Evolutionary conservation across 108 stramenopile genomes (phyloP), one percentile per base, ranked within the genome.

Genomic region (Conticribra weissflogii): DNA sequence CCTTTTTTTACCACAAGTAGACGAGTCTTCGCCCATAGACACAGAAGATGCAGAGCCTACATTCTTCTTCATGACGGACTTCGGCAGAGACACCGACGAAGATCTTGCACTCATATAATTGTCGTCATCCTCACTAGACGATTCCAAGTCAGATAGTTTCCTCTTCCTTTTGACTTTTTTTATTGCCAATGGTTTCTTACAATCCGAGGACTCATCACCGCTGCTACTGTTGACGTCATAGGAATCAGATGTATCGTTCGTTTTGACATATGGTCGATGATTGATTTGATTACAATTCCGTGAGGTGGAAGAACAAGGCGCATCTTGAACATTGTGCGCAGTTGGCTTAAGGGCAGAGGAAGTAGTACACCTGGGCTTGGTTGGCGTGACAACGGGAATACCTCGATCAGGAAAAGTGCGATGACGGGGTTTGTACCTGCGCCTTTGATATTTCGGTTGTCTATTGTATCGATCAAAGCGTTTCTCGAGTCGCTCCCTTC

Each of bases 51-150:
- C 3, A 9, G 45, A n/a, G n/a, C n/a, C n/a, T n/a, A n/a, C n/a
- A n/a, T n/a, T n/a, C n/a, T n/a, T n/a, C n/a, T n/a, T n/a, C n/a
- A n/a, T n/a, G n/a, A n/a, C n/a, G n/a, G n/a, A n/a, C n/a, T n/a
- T n/a, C n/a, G n/a, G n/a, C n/a, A n/a, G n/a, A n/a, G 61, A 47
- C 47, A 47, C 18, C 49, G 30, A 44, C 17, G 24, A 23, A 48
- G 41, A 36, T 22, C 45, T 60, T 22, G 59, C 59, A 41, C 59
- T 60, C 44, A 34, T 45, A 15, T 25, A 60, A 44, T 60, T 4
- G 23, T 36, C 41, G 24, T 47, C 61, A 2, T 63, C 61, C 16
- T 25, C 29, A 49, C 61, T 49, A 28, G 61, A 63, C 16, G 61
- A 23, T 28, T 63, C 45, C 9, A 63, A 21, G 22, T 52, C 63